A percentile compares a stretch with the other conserved stretches of the same genome.
phyloP scores from a whole-genome alignment of 176 grass and related monocot genomes.

The Phragmites australis region DNA sequence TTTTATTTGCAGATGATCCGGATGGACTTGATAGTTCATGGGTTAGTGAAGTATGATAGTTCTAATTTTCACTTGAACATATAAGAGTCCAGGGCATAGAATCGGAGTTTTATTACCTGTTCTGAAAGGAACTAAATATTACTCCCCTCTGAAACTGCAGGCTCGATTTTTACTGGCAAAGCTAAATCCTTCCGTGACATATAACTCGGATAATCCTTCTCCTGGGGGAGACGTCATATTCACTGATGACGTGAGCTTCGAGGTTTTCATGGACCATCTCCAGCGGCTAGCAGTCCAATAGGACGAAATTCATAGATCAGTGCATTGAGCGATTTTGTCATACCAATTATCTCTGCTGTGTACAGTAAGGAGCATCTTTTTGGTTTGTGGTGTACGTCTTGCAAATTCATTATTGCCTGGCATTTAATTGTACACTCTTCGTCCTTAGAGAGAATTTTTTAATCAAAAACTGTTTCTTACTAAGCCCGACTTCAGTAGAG shows the following conservation, averaged over 20 bases:
- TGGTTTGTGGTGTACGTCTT: not conserved
- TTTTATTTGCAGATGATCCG: not conserved
- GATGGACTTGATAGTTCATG: conserved; percentile 4
- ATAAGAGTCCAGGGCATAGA: not conserved
- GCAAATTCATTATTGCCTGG: not conserved
- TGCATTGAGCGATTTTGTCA: conserved; percentile 35
- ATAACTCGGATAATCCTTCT: conserved; percentile 62
- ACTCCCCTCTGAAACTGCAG: conserved; percentile 43
- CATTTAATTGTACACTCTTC: not conserved
- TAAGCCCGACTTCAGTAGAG: too few species aligned
- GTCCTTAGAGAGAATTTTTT: not conserved
- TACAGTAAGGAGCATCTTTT: conserved; percentile 21
- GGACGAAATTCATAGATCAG: not conserved
- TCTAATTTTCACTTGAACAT: conserved; percentile 23
- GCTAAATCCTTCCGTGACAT: conserved; percentile 82
- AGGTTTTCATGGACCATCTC: conserved; percentile 92
- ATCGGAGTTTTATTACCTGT: not conserved
- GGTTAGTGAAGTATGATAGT: conserved; percentile 10
- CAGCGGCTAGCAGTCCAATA: conserved; percentile 77
- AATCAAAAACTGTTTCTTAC: not conserved
- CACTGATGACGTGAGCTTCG: conserved; percentile 87
- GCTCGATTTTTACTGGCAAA: conserved; percentile 90
- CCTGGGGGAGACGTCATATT: conserved; percentile 81
- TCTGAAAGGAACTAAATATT: not conserved
- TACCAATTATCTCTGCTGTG: conserved; percentile 23